Evolutionary conservation across 352 stramenopile genomes (phyloP), one percentile per base, ranked within the genome.

Genomic region (Globisporangium rhizosaccharum): DNA sequence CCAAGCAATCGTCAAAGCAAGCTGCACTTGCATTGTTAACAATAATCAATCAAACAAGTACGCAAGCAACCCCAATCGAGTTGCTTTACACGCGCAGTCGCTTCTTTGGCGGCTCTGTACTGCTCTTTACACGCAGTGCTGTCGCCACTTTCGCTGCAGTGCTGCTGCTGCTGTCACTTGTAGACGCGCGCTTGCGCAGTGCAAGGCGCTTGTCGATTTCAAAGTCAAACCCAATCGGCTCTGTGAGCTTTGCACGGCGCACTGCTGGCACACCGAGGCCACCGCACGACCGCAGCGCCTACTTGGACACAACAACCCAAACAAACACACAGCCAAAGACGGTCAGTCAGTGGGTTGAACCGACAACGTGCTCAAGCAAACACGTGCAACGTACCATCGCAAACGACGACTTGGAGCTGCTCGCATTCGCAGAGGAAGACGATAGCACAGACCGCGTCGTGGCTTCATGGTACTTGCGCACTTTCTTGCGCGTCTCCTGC

Each of bases 261-360:
- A 91, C 75, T 1, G 79, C 79, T 14, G 82, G 82, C 33, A 91
- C 76, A 12, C 82, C 82, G 14, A 89, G 59, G 11, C 77, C 78
- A n/a, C 82, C 82, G 58, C 71, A 78, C 11, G 76, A 74, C 25
- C 75, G 71, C n/a, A 91, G 54, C 2, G 82, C 61, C 77, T 82
- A 23, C 18, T 8, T 45, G 17, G 1, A 45, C 14, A 45, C 41
- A 14, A 44, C 41, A 45, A 4, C 4, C 11, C 37, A n/a, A 12
- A 7, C 48, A 47, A 45, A 49, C 28, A 42, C 20, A 23, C 20
- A 33, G 23, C 23, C 1, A 36, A 1, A 26, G 17, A 33, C 4
- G 8, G 23, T 9, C 33, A 9, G 33, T 39, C 33, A 39, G 33
- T 12, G 33, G 33, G 9, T 39, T 1, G 7, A 7, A 48, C 15